A percentile compares a stretch with the other conserved stretches of the same genome.
These are phyloP conservation scores for Xanthoceras sorbifolium DNA, from an alignment of 345 rosid species.

Conservation along the genomic window DNA sequence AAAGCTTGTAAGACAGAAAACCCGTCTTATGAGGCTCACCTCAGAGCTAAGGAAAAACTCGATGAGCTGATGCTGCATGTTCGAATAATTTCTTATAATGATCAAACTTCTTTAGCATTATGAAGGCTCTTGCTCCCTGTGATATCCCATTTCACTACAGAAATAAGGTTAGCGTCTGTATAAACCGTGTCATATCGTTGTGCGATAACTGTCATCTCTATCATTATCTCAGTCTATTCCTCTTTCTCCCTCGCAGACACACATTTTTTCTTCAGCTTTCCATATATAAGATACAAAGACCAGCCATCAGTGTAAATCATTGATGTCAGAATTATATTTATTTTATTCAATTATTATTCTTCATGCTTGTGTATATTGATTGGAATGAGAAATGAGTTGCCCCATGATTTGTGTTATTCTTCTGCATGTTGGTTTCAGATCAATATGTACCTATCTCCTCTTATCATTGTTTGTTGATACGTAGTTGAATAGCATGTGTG, in stretches of 20 bases:
- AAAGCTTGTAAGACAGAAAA: constrained; percentile 90
- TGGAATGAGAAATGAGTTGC: constrained; percentile 4
- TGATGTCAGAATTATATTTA: background rate
- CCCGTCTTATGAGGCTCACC: constrained; percentile 74
- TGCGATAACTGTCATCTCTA: background rate
- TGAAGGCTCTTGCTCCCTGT: constrained; percentile 84
- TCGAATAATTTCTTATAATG: constrained; percentile 61
- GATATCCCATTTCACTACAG: constrained; percentile 75
- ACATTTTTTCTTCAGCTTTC: constrained; percentile 9
- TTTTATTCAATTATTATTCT: background rate
- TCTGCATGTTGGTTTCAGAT: background rate
- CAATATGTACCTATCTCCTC: background rate
- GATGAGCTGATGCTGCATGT: constrained; percentile 61
- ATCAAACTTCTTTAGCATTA: constrained; percentile 41
- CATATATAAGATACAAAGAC: background rate
- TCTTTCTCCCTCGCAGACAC: background rate
- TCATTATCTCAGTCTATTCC: background rate
- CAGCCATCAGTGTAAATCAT: background rate
- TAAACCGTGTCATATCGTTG: background rate
- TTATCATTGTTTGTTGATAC: background rate
- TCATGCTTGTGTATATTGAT: background rate
- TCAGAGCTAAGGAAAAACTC: constrained; percentile 79
- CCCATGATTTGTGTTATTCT: background rate
- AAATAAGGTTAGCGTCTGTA: constrained; percentile 62
- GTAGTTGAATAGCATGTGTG: background rate